Evolutionary conservation across 2,329 filamentous ascomycete genomes (phyloP).

Genomic region (Periconia digitata): DNA sequence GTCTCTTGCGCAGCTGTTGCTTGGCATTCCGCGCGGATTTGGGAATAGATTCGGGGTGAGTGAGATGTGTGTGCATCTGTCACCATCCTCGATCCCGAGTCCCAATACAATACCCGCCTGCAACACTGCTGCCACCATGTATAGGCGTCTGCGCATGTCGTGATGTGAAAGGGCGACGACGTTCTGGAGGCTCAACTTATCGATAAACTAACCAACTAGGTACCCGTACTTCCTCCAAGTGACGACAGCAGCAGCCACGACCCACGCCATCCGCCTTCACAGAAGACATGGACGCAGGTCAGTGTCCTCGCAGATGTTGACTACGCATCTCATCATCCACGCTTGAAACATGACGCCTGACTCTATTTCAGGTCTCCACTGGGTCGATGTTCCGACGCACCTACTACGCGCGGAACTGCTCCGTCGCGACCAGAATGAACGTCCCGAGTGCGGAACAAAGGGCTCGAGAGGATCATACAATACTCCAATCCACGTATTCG

Average conservation of each 20-base stretch:
- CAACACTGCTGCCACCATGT: neutral
- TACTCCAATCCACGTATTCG: constrained; percentile 58
- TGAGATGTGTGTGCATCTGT: constrained; percentile 3
- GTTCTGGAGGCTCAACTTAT: neutral
- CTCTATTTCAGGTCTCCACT: constrained; percentile 28
- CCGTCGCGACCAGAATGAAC: constrained; percentile 47
- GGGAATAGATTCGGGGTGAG: neutral
- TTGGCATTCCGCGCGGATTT: constrained; percentile 3
- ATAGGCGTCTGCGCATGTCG: neutral
- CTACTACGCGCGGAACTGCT: constrained; percentile 53
- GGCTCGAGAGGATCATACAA: constrained; percentile 54
- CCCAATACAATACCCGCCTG: neutral
- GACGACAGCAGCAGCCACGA: neutral
- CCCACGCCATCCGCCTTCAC: neutral
- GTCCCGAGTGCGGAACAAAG: constrained; percentile 57
- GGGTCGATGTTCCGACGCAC: constrained; percentile 44
- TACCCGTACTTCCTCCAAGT: neutral
- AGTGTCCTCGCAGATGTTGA: neutral
- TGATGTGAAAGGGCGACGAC: neutral
- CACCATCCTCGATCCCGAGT: neutral
- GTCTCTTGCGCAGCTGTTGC: constrained; percentile 7
- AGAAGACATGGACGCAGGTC: neutral
- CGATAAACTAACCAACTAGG: neutral
- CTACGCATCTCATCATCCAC: neutral
- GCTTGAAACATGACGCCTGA: constrained; percentile 15